Percentiles rank a stretch among this genome's conserved stretches.
Evolutionary conservation across 352 stramenopile species (phyloP).

Genomic region (Globisporangium megalacanthum): DNA sequence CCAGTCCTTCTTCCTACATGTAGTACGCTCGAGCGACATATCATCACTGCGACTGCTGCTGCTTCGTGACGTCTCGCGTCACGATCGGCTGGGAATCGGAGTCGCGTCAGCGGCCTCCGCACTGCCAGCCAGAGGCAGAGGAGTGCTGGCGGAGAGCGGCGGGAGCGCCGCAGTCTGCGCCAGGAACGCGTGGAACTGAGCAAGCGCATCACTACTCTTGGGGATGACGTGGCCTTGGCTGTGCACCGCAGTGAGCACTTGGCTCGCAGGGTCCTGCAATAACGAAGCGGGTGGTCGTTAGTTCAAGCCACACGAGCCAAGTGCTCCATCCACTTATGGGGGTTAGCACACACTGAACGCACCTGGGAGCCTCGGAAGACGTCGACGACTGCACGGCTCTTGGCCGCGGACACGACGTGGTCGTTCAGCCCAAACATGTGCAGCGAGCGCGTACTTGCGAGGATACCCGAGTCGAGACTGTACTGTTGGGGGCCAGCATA

Average conservation of each 20-base stretch:
- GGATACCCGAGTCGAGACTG: constrained; percentile 41
- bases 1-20: too few relatives aligned
- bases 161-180: constrained; percentile 16
- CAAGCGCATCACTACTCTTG: constrained; percentile 54
- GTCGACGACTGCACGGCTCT: constrained; percentile 64
- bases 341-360: constrained; percentile 1
- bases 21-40: too few relatives aligned
- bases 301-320: too few relatives aligned
- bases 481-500: constrained; percentile 65
- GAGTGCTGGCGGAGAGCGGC: constrained; percentile 6
- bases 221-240: constrained; percentile 76
- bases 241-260: constrained; percentile 59
- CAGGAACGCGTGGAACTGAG: constrained; percentile 52
- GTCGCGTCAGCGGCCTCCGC: neutral
- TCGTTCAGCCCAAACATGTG: constrained; percentile 80
- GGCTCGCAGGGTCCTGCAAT: constrained; percentile 6
- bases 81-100: neutral
- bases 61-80: neutral
- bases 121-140: neutral
- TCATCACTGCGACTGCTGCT: neutral
- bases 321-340: constrained; percentile 2
- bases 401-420: constrained; percentile 66
- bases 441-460: constrained; percentile 48
- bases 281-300: neutral
- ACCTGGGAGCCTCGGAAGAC: constrained; percentile 57